These are phyloP conservation scores for Syzygium malaccense DNA, from an alignment of 441 rosid genomes.

Conservation along the genomic window DNA sequence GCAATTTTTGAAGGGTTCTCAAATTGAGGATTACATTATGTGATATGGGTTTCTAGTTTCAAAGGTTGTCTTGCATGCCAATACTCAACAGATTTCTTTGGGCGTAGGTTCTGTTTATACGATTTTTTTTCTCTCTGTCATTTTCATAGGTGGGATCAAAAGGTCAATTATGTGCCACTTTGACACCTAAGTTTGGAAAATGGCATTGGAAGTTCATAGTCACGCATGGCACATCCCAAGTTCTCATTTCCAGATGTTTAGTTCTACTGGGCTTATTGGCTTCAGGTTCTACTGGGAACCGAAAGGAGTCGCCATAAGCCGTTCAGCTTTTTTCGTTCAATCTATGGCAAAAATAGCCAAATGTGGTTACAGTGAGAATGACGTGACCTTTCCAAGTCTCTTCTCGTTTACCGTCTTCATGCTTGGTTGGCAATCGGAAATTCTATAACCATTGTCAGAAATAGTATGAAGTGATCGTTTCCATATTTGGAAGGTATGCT, in stretches of 20 bases:
- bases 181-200: neutral
- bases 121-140: neutral
- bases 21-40: neutral
- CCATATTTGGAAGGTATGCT: neutral
- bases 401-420: neutral
- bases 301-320: conserved; percentile 69
- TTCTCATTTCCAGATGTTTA: neutral
- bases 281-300: conserved; percentile 80
- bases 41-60: neutral
- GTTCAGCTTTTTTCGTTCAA: conserved; percentile 56
- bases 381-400: conserved; percentile 29
- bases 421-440: neutral
- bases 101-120: neutral
- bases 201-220: neutral
- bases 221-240: neutral
- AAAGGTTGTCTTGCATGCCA: neutral
- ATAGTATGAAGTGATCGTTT: neutral
- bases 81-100: neutral
- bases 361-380: conserved; percentile 67
- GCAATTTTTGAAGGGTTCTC: neutral
- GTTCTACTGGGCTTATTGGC: neutral
- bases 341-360: conserved; percentile 75
- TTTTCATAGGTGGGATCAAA: neutral
- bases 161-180: neutral
- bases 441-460: neutral